Percentiles rank a stretch among this genome's conserved stretches.
phyloP scores from a whole-genome alignment of 345 rosid genomes.

The Limnanthes douglasii region DNA sequence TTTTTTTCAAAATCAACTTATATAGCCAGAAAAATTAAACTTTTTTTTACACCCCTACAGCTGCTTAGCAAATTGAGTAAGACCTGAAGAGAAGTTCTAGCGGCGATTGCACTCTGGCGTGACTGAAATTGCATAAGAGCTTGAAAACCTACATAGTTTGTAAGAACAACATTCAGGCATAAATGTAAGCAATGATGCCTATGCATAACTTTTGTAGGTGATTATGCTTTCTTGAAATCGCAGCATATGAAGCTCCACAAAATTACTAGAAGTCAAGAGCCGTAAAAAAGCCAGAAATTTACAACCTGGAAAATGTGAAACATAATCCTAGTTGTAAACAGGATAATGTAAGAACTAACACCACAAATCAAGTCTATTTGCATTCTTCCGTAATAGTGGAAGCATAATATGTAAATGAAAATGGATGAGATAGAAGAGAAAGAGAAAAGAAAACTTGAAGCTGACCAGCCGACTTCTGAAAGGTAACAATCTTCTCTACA shows the following conservation, averaged over 20 bases:
- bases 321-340: constrained; percentile 4
- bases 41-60: constrained; percentile 1
- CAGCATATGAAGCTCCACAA: constrained; percentile 2
- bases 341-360: not conserved
- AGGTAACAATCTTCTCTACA: constrained; percentile 95
- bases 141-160: constrained; percentile 61
- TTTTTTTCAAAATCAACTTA: too few relatives aligned
- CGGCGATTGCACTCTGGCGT: constrained; percentile 66
- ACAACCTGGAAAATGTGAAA: constrained; percentile 3
- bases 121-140: constrained; percentile 80
- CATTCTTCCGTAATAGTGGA: too few relatives aligned
- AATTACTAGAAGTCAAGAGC: constrained; percentile 1
- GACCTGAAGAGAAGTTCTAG: constrained; percentile 91
- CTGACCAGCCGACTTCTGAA: constrained; percentile 99
- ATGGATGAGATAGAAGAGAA: too few relatives aligned
- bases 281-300: constrained; percentile 2
- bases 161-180: constrained; percentile 3
- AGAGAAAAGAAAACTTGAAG: constrained; percentile 25
- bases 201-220: constrained; percentile 4
- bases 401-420: too few relatives aligned
- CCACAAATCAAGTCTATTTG: too few relatives aligned
- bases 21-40: too few relatives aligned
- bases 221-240: too few relatives aligned
- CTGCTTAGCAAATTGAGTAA: not conserved
- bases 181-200: constrained; percentile 1